Evolutionary conservation across 805 yeast genomes (phyloP).

Genomic region (Teunomyces pallodes): DNA sequence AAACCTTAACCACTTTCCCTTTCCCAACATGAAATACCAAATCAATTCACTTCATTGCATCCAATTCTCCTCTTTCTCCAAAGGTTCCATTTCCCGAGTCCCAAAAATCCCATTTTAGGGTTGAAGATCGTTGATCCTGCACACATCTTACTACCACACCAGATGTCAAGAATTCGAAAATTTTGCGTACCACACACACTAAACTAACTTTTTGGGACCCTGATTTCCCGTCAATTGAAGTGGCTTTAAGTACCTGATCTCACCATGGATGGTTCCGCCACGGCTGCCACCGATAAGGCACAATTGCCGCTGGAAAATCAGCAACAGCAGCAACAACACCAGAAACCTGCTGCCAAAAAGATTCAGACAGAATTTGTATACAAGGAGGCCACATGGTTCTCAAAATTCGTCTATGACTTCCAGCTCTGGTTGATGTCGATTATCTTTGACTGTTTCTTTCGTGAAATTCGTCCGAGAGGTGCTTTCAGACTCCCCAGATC

Average conservation of each 20-base stretch:
- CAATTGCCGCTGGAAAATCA: background rate
- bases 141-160: background rate
- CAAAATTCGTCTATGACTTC: conserved; percentile 32
- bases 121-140: background rate
- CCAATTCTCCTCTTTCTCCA: background rate
- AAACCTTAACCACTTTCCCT: too few relatives aligned
- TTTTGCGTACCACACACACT: background rate
- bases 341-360: background rate
- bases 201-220: background rate
- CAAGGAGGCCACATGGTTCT: conserved; percentile 21
- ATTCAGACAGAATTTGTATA: conserved; percentile 3
- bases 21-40: too few relatives aligned
- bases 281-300: background rate
- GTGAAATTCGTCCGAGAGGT: conserved; percentile 88
- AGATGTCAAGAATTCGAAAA: background rate
- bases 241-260: background rate
- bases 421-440: conserved; percentile 37
- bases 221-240: background rate
- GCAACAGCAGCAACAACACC: background rate
- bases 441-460: conserved; percentile 64
- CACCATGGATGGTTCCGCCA: background rate
- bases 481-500: conserved; percentile 65
- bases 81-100: background rate
- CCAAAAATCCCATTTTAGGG: too few relatives aligned
- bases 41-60: too few relatives aligned